These are phyloP conservation scores for Talaromyces sp. DNA, from an alignment of 2,329 filamentous ascomycete species.

Conservation along the genomic window DNA sequence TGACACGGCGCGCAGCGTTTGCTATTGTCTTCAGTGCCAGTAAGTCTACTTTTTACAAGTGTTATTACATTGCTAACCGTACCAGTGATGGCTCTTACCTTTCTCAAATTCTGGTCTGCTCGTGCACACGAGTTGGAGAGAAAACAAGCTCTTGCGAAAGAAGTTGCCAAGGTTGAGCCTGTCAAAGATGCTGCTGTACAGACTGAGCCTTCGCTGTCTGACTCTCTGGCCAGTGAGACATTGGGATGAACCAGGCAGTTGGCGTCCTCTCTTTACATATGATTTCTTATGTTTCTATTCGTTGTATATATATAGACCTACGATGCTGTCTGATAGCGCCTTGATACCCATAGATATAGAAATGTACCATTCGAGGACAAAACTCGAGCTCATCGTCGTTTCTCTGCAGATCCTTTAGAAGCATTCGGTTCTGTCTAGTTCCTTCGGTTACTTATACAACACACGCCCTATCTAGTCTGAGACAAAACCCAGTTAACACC, in stretches of 20 bases:
- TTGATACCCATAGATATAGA: conserved; percentile 17
- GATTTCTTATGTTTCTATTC: not conserved
- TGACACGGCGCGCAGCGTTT: conserved; percentile 62
- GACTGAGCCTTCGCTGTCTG: conserved; percentile 16
- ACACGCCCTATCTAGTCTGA: not conserved
- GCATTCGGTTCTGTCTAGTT: not conserved
- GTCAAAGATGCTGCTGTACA: conserved; percentile 20
- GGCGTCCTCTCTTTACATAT: not conserved
- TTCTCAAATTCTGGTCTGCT: conserved; percentile 45
- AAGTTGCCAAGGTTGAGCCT: conserved; percentile 28
- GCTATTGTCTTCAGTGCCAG: conserved; percentile 54
- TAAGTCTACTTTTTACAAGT: conserved; percentile 29
- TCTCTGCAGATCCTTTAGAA: not conserved
- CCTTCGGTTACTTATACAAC: not conserved
- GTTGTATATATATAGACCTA: not conserved
- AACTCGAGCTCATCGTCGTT: not conserved
- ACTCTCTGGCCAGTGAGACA: conserved; percentile 19
- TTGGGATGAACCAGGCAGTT: conserved; percentile 16
- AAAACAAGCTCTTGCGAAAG: conserved; percentile 33
- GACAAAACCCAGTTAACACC: not conserved
- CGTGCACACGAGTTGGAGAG: conserved; percentile 36
- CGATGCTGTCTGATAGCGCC: conserved; percentile 1
- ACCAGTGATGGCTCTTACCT: conserved; percentile 48
- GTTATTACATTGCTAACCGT: not conserved
- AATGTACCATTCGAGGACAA: not conserved